phyloP scores from a whole-genome alignment of 139 green algal species.

The Spirogloea muscicola region DNA sequence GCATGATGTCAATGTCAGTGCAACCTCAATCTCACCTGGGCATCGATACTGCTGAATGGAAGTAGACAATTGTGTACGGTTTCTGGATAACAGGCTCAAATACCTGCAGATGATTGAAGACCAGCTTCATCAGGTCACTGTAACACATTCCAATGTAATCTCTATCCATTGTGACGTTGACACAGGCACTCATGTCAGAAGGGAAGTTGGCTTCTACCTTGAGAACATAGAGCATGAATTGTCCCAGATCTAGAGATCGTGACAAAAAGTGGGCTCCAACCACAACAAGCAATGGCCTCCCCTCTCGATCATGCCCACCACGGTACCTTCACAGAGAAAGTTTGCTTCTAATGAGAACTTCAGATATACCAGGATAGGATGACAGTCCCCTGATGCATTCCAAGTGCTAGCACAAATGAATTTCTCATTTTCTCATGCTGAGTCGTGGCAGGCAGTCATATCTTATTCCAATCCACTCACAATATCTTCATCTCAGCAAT shows the following conservation, averaged over 20 bases:
- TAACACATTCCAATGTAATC: slow-evolving; percentile 4
- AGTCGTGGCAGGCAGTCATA: not conserved
- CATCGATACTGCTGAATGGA: slow-evolving; percentile 30
- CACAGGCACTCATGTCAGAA: not conserved
- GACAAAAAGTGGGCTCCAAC: slow-evolving; percentile 40
- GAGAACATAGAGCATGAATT: slow-evolving; percentile 36
- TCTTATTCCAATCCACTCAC: slow-evolving; percentile 3
- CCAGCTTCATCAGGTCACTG: not conserved
- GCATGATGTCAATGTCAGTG: not conserved
- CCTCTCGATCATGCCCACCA: slow-evolving; percentile 28
- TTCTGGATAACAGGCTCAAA: slow-evolving; percentile 33
- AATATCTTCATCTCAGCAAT: slow-evolving; percentile 49
- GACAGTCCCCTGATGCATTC: not conserved
- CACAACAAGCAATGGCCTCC: slow-evolving; percentile 39
- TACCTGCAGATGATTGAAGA: slow-evolving; percentile 14
- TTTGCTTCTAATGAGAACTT: not conserved
- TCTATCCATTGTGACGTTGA: not conserved
- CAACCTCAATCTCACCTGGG: slow-evolving; percentile 15
- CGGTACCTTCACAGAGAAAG: slow-evolving; percentile 20
- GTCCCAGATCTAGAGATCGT: slow-evolving; percentile 31
- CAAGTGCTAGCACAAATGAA: not conserved
- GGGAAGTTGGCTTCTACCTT: slow-evolving; percentile 4
- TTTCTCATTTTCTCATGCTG: not conserved
- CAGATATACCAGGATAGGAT: not conserved
- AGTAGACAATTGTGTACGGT: slow-evolving; percentile 41